Conservation (phyloP, 768 basidiomycete genomes). For the Galerina marginata region DNA sequence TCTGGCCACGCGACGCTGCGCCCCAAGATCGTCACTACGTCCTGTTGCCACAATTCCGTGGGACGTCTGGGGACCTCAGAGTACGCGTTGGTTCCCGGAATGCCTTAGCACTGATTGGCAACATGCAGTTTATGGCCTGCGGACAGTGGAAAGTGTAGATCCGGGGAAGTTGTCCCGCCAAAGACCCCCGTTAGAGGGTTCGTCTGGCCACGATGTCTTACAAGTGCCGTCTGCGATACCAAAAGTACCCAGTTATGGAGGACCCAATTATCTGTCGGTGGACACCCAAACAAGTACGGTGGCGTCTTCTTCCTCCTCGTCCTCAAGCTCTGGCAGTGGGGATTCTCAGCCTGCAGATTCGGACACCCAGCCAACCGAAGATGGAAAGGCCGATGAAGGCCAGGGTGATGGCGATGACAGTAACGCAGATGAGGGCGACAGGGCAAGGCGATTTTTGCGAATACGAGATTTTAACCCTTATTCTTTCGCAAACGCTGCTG, state of each 20-base stretch:
- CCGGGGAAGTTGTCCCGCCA: neutral
- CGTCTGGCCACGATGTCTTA: neutral
- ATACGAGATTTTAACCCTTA: conserved; percentile 40
- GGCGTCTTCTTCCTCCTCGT: neutral
- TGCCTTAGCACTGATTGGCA: conserved; percentile 58
- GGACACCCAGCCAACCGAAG: neutral
- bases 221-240: neutral
- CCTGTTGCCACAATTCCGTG: conserved; percentile 39
- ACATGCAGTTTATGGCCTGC: conserved; percentile 55
- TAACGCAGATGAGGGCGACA: neutral
- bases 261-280: neutral
- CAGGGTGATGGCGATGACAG: conserved; percentile 10
- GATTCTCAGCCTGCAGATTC: neutral
- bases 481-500: conserved; percentile 25
- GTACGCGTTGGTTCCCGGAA: conserved; percentile 61
- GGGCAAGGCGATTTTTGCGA: conserved; percentile 29
- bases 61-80: conserved; percentile 56
- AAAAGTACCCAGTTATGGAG: neutral
- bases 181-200: neutral
- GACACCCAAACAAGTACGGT: neutral
- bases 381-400: neutral
- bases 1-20: neutral
- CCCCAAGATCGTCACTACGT: neutral
- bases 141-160: conserved; percentile 51
- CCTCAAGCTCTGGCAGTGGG: neutral